Percentiles rank a stretch among this genome's conserved stretches.
These are phyloP conservation scores for Termitomyces sp. DNA, from an alignment of 768 basidiomycete genomes.

Conservation along the genomic window DNA sequence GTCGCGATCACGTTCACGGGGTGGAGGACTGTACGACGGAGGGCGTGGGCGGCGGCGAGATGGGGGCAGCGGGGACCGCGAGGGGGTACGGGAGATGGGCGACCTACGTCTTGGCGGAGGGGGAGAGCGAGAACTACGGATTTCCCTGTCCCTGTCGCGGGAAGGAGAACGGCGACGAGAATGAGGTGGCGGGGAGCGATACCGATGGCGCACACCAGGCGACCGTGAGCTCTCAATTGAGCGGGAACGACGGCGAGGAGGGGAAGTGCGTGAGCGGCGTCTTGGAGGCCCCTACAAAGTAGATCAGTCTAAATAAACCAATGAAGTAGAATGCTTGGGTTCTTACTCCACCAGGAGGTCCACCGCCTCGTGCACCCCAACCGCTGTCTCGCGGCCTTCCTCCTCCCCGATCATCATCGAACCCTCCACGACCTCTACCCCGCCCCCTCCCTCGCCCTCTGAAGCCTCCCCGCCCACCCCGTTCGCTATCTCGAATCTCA, in stretches of 20 bases:
- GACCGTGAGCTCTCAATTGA: conserved; percentile 34
- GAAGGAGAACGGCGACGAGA: conserved; percentile 35
- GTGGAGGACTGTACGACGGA: conserved; percentile 47
- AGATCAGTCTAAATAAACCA: conserved; percentile 5
- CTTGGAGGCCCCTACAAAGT: conserved; percentile 30
- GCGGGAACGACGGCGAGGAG: conserved; percentile 40
- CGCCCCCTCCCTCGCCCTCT: conserved; percentile 56
- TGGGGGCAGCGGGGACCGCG: conserved; percentile 32
- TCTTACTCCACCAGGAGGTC: conserved; percentile 29
- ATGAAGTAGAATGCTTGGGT: conserved; percentile 8
- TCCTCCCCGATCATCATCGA: conserved; percentile 41
- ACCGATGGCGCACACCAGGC: conserved; percentile 25
- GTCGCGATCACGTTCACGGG: conserved; percentile 23
- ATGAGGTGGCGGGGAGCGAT: conserved; percentile 35
- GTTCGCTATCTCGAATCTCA: conserved; percentile 60
- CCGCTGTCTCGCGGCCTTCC: conserved; percentile 58
- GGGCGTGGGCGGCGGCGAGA: conserved; percentile 33
- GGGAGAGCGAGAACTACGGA: conserved; percentile 33
- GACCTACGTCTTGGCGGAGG: conserved; percentile 26
- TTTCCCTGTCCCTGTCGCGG: conserved; percentile 15
- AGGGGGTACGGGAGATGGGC: conserved; percentile 39
- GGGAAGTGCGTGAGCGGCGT: conserved; percentile 43
- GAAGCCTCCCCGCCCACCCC: conserved; percentile 40
- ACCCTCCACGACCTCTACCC: conserved; percentile 42
- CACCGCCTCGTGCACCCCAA: conserved; percentile 66